phyloP scores from a whole-genome alignment of 2,329 filamentous ascomycete genomes.

The Cadophora gregata region DNA sequence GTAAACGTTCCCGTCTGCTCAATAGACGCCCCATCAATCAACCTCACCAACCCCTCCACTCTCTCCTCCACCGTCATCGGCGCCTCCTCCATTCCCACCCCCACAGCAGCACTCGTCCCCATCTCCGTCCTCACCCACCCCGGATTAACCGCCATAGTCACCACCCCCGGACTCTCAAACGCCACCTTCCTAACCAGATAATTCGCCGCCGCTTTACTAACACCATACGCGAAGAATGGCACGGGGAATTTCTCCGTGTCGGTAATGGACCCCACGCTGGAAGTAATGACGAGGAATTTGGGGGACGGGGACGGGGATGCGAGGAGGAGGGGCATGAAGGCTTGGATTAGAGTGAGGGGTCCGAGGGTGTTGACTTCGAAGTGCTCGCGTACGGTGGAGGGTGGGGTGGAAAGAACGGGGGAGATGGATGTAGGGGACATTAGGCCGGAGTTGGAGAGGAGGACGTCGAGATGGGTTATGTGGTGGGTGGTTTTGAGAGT shows the following conservation, averaged over 20 bases:
- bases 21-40: conserved; percentile 29
- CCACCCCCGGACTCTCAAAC: conserved; percentile 42
- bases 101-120: conserved; percentile 31
- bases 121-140: conserved; percentile 45
- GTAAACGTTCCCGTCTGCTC: conserved; percentile 32
- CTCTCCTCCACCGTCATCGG: conserved; percentile 34
- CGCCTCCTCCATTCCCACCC: conserved; percentile 30
- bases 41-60: conserved; percentile 24
- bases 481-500: conserved; percentile 43
- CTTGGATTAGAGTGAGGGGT: conserved; percentile 52
- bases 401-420: conserved; percentile 42
- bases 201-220: conserved; percentile 48
- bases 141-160: conserved; percentile 41
- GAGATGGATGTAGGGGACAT: conserved; percentile 45
- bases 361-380: conserved; percentile 53
- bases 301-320: conserved; percentile 44
- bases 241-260: conserved; percentile 16
- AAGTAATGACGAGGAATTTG: conserved; percentile 48
- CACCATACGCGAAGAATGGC: conserved; percentile 48
- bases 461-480: conserved; percentile 53
- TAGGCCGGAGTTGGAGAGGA: conserved; percentile 59
- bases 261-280: conserved; percentile 32
- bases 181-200: conserved; percentile 45
- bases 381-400: conserved; percentile 47
- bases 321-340: conserved; percentile 49